phyloP scores from a whole-genome alignment of 768 basidiomycete genomes.

The Trichaptum fuscoviolaceum region DNA sequence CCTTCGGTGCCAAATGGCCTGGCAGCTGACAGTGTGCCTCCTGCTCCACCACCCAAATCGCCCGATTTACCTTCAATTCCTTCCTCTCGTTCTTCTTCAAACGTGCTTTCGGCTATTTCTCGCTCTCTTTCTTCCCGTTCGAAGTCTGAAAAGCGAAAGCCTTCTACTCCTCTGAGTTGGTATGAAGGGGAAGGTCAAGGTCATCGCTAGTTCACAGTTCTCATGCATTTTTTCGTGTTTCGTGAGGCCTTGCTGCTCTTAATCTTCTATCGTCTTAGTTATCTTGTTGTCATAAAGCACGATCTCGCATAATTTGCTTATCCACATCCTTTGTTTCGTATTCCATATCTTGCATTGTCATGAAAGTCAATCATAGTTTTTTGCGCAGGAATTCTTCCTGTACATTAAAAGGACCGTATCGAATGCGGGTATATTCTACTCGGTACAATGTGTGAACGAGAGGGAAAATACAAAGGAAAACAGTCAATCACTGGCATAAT shows the following conservation, averaged over 20 bases:
- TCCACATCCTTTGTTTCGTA: neutral
- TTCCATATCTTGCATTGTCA: neutral
- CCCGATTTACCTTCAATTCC: neutral
- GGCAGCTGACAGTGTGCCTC: constrained; percentile 23
- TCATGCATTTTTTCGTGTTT: neutral
- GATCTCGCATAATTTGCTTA: neutral
- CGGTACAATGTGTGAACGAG: neutral
- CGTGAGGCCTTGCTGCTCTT: neutral
- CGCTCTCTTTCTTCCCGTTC: neutral
- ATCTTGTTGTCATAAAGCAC: neutral
- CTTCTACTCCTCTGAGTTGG: neutral
- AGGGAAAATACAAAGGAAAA: neutral
- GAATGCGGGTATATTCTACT: neutral
- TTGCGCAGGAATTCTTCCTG: neutral
- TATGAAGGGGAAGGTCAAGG: neutral
- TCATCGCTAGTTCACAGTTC: neutral
- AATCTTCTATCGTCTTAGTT: neutral
- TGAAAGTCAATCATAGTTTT: neutral
- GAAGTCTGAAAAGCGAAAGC: neutral
- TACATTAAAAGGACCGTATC: neutral
- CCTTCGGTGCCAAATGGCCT: constrained; percentile 58
- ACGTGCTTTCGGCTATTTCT: neutral
- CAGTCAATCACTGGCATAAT: neutral
- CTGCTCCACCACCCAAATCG: neutral
- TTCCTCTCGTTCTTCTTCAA: neutral